Evolutionary conservation across 2,329 filamentous ascomycete species (phyloP).

Genomic region (Penicillium sp.): DNA sequence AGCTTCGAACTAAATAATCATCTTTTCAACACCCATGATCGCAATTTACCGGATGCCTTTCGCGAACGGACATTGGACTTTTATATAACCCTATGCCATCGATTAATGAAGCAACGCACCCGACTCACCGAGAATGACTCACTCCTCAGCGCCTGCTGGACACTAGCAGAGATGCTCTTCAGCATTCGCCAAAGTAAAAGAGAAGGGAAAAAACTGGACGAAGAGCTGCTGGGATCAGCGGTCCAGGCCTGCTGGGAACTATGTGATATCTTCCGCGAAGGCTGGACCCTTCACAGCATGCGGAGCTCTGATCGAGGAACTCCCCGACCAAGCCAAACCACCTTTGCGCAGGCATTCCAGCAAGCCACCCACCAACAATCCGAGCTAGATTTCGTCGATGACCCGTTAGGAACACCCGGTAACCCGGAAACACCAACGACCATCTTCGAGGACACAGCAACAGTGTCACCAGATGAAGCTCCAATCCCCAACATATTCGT

Average conservation of each 20-base stretch:
- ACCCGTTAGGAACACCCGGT: slow-evolving; percentile 22
- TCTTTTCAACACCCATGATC: slow-evolving; percentile 85
- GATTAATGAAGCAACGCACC: slow-evolving; percentile 88
- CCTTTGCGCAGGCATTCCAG: slow-evolving; percentile 57
- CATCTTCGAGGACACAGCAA: slow-evolving; percentile 88
- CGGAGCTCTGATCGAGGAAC: slow-evolving; percentile 68
- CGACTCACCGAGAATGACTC: slow-evolving; percentile 76
- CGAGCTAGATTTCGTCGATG: slow-evolving; percentile 29
- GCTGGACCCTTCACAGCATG: slow-evolving; percentile 74
- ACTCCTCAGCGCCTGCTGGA: slow-evolving; percentile 80
- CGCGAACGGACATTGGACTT: slow-evolving; percentile 87
- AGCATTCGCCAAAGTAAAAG: slow-evolving; percentile 75
- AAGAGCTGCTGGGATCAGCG: slow-evolving; percentile 78
- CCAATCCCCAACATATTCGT: slow-evolving; percentile 83
- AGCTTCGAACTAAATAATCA: slow-evolving; percentile 96
- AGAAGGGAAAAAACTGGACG: slow-evolving; percentile 66
- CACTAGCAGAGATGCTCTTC: slow-evolving; percentile 86
- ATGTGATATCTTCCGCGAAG: slow-evolving; percentile 85
- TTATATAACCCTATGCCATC: slow-evolving; percentile 87
- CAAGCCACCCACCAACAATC: slow-evolving; percentile 45
- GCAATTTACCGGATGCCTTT: slow-evolving; percentile 76
- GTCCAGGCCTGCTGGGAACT: slow-evolving; percentile 94
- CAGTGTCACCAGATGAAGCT: slow-evolving; percentile 72
- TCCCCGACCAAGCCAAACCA: slow-evolving; percentile 71
- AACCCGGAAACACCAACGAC: slow-evolving; percentile 86